Evolutionary conservation across 2,329 filamentous ascomycete species (phyloP).

Genomic region (Tolypocladium endophyticum): DNA sequence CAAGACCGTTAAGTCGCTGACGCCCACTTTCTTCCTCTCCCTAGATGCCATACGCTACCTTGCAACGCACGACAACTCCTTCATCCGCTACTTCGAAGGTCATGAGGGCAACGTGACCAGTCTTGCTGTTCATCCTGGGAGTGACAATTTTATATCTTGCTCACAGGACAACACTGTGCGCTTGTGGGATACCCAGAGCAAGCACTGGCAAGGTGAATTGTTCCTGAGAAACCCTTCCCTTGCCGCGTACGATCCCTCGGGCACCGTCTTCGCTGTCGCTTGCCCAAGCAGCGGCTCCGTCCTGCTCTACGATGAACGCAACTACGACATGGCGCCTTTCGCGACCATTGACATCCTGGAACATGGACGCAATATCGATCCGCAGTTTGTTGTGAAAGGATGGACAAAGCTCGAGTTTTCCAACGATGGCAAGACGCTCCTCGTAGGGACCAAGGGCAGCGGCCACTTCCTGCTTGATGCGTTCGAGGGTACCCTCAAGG

Average conservation of each 20-base stretch:
- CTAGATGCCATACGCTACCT: conserved; percentile 77
- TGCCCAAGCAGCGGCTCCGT: conserved; percentile 70
- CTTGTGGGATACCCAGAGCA: conserved; percentile 78
- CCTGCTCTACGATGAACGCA: conserved; percentile 84
- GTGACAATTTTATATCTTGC: conserved; percentile 87
- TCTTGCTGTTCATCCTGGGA: conserved; percentile 72
- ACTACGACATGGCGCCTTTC: conserved; percentile 88
- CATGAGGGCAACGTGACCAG: conserved; percentile 79
- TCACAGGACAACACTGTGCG: conserved; percentile 84
- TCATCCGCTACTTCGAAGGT: conserved; percentile 91
- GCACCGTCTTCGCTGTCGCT: conserved; percentile 81
- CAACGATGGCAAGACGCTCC: conserved; percentile 82
- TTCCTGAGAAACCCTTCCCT: conserved; percentile 74
- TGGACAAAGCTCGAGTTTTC: conserved; percentile 95
- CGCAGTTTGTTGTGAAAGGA: conserved; percentile 50
- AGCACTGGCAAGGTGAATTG: conserved; percentile 69
- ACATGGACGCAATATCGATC: conserved; percentile 33
- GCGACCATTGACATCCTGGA: conserved; percentile 71
- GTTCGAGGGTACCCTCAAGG: conserved; percentile 71
- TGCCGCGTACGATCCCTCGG: conserved; percentile 84
- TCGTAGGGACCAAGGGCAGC: conserved; percentile 72
- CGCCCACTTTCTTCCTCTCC: not conserved
- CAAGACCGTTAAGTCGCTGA: not conserved
- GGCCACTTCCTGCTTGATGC: conserved; percentile 92
- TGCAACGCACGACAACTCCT: conserved; percentile 89